A percentile compares a stretch with the other conserved stretches of the same genome.
phyloP scores from a whole-genome alignment of 2,329 filamentous ascomycete genomes.

The Colletotrichum noveboracense region DNA sequence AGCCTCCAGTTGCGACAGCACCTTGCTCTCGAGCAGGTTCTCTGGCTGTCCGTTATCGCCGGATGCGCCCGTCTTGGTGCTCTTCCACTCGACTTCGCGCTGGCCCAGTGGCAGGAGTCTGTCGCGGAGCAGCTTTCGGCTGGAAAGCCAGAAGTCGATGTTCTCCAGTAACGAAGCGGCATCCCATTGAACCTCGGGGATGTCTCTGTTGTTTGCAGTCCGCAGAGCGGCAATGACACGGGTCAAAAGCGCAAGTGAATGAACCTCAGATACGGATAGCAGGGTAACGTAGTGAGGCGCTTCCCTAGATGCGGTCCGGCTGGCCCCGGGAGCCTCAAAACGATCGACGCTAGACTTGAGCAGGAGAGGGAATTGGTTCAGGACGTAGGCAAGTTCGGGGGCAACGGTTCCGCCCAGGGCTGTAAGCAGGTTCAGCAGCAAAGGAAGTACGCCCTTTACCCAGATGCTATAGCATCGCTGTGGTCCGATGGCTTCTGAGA shows the following conservation, averaged over 20 bases:
- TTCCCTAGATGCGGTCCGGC: conserved; percentile 53
- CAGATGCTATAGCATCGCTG: conserved; percentile 88
- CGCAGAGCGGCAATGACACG: conserved; percentile 73
- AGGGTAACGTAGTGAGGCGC: conserved; percentile 73
- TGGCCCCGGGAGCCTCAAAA: conserved; percentile 67
- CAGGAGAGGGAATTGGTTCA: conserved; percentile 87
- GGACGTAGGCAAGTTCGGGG: conserved; percentile 82
- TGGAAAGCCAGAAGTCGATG: conserved; percentile 80
- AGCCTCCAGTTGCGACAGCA: conserved; percentile 71
- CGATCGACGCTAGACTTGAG: conserved; percentile 74
- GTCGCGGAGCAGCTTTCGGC: conserved; percentile 71
- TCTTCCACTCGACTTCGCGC: conserved; percentile 71
- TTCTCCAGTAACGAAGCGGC: conserved; percentile 75
- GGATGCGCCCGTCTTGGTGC: conserved; percentile 40
- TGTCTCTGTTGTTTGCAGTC: conserved; percentile 70
- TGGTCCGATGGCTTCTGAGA: conserved; percentile 71
- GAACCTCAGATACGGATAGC: conserved; percentile 75
- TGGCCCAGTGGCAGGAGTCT: conserved; percentile 75
- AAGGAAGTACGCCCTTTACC: conserved; percentile 84
- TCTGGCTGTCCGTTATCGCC: conserved; percentile 37
- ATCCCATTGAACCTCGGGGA: conserved; percentile 80
- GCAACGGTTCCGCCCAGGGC: conserved; percentile 83
- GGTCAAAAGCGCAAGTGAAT: conserved; percentile 78
- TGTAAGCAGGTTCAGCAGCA: conserved; percentile 87
- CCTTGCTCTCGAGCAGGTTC: conserved; percentile 76